Conservation (phyloP, 2,329 filamentous ascomycete species). For the Hypoxylon sp. region DNA sequence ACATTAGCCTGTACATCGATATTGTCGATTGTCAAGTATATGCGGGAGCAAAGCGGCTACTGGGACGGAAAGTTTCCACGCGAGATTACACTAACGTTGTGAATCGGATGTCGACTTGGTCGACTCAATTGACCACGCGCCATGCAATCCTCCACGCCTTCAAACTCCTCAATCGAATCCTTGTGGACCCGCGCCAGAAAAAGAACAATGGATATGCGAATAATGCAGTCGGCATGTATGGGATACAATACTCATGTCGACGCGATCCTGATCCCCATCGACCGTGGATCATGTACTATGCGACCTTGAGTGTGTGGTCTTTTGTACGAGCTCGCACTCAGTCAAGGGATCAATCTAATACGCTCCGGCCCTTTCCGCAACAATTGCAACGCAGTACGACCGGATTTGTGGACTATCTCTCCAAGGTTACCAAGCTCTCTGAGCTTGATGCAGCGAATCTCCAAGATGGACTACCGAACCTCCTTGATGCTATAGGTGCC, state of each 20-base stretch:
- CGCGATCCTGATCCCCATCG: constrained; percentile 87
- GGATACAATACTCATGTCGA: constrained; percentile 77
- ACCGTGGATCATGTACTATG: constrained; percentile 93
- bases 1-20: constrained; percentile 90
- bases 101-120: constrained; percentile 85
- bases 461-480: constrained; percentile 66
- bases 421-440: constrained; percentile 77
- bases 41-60: constrained; percentile 81
- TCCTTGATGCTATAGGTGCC: constrained; percentile 61
- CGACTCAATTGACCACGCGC: constrained; percentile 78
- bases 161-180: constrained; percentile 82
- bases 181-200: constrained; percentile 68
- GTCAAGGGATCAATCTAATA: constrained; percentile 65
- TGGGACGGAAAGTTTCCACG: constrained; percentile 83
- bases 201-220: constrained; percentile 48
- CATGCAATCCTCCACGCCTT: constrained; percentile 90
- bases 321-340: constrained; percentile 86
- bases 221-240: constrained; percentile 53
- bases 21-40: constrained; percentile 93
- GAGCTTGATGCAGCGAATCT: constrained; percentile 79
- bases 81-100: constrained; percentile 81
- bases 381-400: constrained; percentile 51
- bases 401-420: constrained; percentile 62
- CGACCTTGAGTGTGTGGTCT: constrained; percentile 87
- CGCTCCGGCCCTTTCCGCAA: constrained; percentile 59